Conservation (phyloP, 23 red algal genomes). For the Pyropia yezoensis region DNA sequence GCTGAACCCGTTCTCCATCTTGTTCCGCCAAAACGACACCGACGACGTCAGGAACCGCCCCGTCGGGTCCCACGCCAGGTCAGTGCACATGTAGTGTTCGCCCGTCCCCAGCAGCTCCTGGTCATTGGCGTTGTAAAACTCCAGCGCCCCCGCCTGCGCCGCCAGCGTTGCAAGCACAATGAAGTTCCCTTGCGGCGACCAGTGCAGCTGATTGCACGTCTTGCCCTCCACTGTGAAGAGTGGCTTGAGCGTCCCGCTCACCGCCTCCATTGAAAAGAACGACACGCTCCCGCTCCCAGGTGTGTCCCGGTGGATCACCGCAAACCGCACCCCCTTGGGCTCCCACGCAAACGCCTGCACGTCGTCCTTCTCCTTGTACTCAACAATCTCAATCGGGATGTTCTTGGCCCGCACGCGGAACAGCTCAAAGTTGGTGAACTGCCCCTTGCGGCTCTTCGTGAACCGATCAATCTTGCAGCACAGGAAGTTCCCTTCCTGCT, state of each 20-base stretch:
- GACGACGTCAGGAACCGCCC: slow-evolving; percentile 78
- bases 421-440: slow-evolving; percentile 91
- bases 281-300: slow-evolving; percentile 57
- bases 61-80: slow-evolving; percentile 87
- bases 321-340: slow-evolving; percentile 82
- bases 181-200: slow-evolving; percentile 86
- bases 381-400: slow-evolving; percentile 87
- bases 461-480: slow-evolving; percentile 84
- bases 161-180: slow-evolving; percentile 75
- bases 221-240: slow-evolving; percentile 76
- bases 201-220: slow-evolving; percentile 62
- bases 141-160: slow-evolving; percentile 63
- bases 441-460: slow-evolving; percentile 82
- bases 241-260: slow-evolving; percentile 42
- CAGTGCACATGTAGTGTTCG: slow-evolving; percentile 79
- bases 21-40: slow-evolving; percentile 52
- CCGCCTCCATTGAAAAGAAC: slow-evolving; percentile 76
- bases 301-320: slow-evolving; percentile 63
- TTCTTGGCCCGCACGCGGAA: slow-evolving; percentile 82
- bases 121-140: slow-evolving; percentile 87
- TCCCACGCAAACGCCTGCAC: slow-evolving; percentile 83
- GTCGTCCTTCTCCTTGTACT: slow-evolving; percentile 84
- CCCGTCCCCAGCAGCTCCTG: slow-evolving; percentile 70
- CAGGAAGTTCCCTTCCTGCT: slow-evolving; percentile 86
- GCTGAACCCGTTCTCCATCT: slow-evolving; percentile 81